Base-by-base conservation (phyloP, 2,329 filamentous ascomycete genomes). In the Ceratocystis cubensis region DNA sequence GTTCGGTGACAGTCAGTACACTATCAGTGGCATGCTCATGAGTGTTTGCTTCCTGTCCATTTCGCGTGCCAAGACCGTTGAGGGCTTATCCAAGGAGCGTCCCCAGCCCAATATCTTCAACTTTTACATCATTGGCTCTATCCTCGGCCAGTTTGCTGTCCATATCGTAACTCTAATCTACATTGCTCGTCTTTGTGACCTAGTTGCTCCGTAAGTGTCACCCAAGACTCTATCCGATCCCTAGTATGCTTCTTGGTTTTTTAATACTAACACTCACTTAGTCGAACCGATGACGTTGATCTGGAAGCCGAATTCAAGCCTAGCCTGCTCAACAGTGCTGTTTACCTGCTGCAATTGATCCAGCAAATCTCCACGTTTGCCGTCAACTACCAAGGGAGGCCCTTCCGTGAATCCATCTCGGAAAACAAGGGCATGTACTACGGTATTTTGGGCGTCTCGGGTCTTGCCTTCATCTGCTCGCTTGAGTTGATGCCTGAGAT, bases 81-180 rank as follows among this genome's bases (percentile, higher is more conserved):
- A 99, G 78, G 88, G 89, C 45, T 81, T 99, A 28, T 96, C 93
- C 70, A 96, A 96, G 78, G 94, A 99, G 77, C 88, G 94, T 48
- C 94, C 94, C 0, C 94, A 99, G 78, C 92, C 93, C 66, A 96
- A 97, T 77, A 99, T 99, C 74, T 97, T 97, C 82, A 99, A 99
- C 79, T 83, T 91, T 64, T 99, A 99, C 80, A 97, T 99, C 75
- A 96, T 99, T 71, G 93, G 94, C 56, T 96, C 92, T 20, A 94
- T 99, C 68, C 86, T 99, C 44, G 94, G 92, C 64, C 94, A 99
- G 76, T 99, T 99, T 73, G 93, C 93, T 46, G 86, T 99, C 65
- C 94, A 99, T 75, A 96, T 97, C 71, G 87, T 81, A 53, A 97
- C 94, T 0, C 80, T 99, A 61, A 92, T 99, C 74, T 99, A 96